Conservation (phyloP, 2,329 filamentous ascomycete species). For the Ilyonectria mors-panacis region DNA sequence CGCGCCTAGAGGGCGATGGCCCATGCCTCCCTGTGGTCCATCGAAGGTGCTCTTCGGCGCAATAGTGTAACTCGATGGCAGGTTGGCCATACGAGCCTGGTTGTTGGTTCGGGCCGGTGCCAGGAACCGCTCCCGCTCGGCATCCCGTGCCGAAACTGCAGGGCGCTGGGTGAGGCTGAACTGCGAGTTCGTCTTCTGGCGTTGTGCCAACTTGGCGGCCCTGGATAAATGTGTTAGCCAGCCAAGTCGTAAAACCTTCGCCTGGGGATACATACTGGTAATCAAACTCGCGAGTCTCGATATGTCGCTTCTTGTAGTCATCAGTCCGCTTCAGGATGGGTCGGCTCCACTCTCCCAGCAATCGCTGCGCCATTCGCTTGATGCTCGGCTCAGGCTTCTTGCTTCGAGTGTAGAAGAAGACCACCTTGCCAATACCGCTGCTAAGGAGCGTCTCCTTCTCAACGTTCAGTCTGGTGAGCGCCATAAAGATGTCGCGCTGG, state of each 20-base stretch:
- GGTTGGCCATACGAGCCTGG: slow-evolving; percentile 68
- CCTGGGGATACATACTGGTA: slow-evolving; percentile 65
- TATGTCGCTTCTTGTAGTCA: slow-evolving; percentile 89
- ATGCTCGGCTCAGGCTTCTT: slow-evolving; percentile 90
- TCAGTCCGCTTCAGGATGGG: slow-evolving; percentile 95
- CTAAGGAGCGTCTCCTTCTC: slow-evolving; percentile 92
- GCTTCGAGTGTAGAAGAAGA: slow-evolving; percentile 97
- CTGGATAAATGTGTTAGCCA: slow-evolving; percentile 53
- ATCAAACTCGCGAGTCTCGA: slow-evolving; percentile 76
- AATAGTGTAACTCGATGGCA: slow-evolving; percentile 72
- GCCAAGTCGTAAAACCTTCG: background rate
- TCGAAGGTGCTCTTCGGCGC: slow-evolving; percentile 75
- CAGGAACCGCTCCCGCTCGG: slow-evolving; percentile 71
- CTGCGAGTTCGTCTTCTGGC: slow-evolving; percentile 63
- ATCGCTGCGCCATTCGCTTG: slow-evolving; percentile 92
- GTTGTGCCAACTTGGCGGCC: slow-evolving; percentile 68
- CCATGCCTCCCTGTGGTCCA: slow-evolving; percentile 62
- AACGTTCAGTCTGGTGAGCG: slow-evolving; percentile 85
- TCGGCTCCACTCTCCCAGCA: slow-evolving; percentile 96
- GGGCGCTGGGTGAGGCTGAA: slow-evolving; percentile 67
- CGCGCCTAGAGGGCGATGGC: slow-evolving; percentile 74
- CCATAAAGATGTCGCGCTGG: slow-evolving; percentile 91
- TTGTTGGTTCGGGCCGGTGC: slow-evolving; percentile 70
- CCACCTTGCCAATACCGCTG: slow-evolving; percentile 95
- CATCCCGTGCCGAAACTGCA: slow-evolving; percentile 59